These are phyloP conservation scores for Pichia paraexigua DNA, from an alignment of 805 yeast species.

Conservation along the genomic window DNA sequence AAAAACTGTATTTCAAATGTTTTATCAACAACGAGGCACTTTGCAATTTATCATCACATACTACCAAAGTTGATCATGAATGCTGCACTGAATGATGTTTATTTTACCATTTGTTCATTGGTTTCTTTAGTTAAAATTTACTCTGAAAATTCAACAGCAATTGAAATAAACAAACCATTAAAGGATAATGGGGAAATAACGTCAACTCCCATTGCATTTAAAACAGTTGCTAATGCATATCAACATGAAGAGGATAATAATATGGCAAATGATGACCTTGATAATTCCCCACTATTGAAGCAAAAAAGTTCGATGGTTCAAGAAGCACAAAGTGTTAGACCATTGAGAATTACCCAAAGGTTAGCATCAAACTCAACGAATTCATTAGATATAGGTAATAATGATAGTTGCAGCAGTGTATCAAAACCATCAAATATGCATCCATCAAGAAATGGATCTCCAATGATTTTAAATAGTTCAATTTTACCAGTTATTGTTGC, in stretches of 20 bases:
- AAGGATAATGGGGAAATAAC: conserved; percentile 6
- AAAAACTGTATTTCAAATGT: conserved; percentile 66
- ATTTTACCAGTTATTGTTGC: conserved; percentile 8
- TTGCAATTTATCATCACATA: conserved; percentile 50
- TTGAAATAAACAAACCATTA: background rate
- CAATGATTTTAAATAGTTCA: conserved; percentile 6
- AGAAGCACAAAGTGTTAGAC: conserved; percentile 37
- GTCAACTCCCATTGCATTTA: conserved; percentile 10
- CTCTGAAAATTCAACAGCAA: background rate
- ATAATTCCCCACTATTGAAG: background rate
- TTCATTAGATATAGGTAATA: background rate
- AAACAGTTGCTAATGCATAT: background rate
- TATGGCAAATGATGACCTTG: background rate
- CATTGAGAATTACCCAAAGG: conserved; percentile 59
- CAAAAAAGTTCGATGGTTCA: background rate
- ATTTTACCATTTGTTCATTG: conserved; percentile 57
- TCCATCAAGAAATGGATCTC: conserved; percentile 14
- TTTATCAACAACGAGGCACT: conserved; percentile 71
- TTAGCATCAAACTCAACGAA: conserved; percentile 21
- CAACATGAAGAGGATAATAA: background rate
- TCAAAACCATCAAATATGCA: background rate
- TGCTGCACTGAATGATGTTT: conserved; percentile 67
- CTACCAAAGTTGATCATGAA: conserved; percentile 67
- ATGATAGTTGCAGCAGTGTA: background rate
- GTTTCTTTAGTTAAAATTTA: conserved; percentile 44